Conservation (phyloP, 192 early-diverging fungal species). For the Radiomyces spectabilis region DNA sequence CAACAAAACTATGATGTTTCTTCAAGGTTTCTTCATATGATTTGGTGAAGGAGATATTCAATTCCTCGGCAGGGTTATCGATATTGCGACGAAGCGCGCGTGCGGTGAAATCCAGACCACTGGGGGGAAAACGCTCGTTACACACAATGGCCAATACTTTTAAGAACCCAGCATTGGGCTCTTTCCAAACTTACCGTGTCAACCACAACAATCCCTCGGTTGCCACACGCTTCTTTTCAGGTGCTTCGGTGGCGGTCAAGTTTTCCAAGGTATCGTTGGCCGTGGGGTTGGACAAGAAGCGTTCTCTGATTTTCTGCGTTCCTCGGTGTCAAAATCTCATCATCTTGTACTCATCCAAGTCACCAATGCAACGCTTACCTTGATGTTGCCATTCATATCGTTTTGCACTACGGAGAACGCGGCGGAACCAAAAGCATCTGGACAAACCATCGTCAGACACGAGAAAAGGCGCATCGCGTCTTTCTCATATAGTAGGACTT, state of each 20-base stretch:
- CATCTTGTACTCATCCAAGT: neutral
- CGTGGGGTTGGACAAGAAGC: slow-evolving; percentile 57
- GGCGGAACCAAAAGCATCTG: slow-evolving; percentile 57
- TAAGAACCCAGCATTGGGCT: neutral
- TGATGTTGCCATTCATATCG: slow-evolving; percentile 91
- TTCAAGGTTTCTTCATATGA: slow-evolving; percentile 65
- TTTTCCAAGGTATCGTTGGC: slow-evolving; percentile 76
- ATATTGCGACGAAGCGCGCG: slow-evolving; percentile 58
- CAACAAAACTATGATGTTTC: slow-evolving; percentile 61
- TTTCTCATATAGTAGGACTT: slow-evolving; percentile 1
- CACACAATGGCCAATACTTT: neutral
- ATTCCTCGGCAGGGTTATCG: slow-evolving; percentile 46
- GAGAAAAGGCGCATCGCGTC: neutral
- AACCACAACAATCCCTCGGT: slow-evolving; percentile 94
- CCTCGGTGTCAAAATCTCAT: neutral
- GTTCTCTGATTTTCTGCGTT: slow-evolving; percentile 72
- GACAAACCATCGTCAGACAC: too few species aligned
- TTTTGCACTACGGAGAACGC: slow-evolving; percentile 84
- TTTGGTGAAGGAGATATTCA: slow-evolving; percentile 63
- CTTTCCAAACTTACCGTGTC: slow-evolving; percentile 61
- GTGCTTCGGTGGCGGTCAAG: slow-evolving; percentile 64
- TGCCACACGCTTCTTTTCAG: slow-evolving; percentile 77
- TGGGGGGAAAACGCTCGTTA: slow-evolving; percentile 20
- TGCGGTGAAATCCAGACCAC: slow-evolving; percentile 74
- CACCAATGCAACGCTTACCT: slow-evolving; percentile 36